These are phyloP conservation scores for Coffea eugenioides DNA, from an alignment of 257 asterid species.

Conservation along the genomic window DNA sequence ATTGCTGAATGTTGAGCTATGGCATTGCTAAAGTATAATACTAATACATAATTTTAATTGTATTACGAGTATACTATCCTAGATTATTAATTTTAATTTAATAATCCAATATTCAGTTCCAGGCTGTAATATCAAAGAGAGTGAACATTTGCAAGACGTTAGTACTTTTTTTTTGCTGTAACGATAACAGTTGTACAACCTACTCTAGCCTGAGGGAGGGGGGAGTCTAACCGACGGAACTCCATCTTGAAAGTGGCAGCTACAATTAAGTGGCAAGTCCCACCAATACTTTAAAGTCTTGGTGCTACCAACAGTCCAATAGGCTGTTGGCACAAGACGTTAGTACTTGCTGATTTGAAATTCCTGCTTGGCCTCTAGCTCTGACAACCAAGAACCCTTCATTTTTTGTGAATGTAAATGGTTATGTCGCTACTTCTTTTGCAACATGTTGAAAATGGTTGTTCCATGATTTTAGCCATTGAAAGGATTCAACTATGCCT, in stretches of 20 bases:
- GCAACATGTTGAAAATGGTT: not conserved
- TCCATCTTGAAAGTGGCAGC: too few species aligned
- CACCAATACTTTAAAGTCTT: too few species aligned
- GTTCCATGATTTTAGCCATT: not conserved
- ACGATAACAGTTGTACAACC: too few species aligned
- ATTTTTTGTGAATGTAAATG: not conserved
- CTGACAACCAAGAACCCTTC: not conserved
- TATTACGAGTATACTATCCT: not conserved
- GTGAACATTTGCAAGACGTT: not conserved
- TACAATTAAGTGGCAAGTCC: too few species aligned
- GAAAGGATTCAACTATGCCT: not conserved
- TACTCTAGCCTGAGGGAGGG: too few species aligned
- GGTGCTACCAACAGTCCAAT: too few species aligned
- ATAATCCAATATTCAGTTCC: not conserved
- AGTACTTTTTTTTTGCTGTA: not conserved
- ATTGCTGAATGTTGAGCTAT: not conserved
- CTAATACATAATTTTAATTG: not conserved
- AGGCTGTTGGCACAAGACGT: too few species aligned
- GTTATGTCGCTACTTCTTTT: not conserved
- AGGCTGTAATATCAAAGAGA: not conserved
- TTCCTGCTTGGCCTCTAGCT: not conserved
- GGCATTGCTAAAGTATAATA: not conserved
- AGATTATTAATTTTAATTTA: not conserved
- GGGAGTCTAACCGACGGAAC: too few species aligned
- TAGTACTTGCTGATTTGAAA: not conserved